A percentile compares a stretch with the other conserved stretches of the same genome.
These are phyloP conservation scores for Silene uniflora DNA, from an alignment of 148 eudicot species.

Conservation along the genomic window DNA sequence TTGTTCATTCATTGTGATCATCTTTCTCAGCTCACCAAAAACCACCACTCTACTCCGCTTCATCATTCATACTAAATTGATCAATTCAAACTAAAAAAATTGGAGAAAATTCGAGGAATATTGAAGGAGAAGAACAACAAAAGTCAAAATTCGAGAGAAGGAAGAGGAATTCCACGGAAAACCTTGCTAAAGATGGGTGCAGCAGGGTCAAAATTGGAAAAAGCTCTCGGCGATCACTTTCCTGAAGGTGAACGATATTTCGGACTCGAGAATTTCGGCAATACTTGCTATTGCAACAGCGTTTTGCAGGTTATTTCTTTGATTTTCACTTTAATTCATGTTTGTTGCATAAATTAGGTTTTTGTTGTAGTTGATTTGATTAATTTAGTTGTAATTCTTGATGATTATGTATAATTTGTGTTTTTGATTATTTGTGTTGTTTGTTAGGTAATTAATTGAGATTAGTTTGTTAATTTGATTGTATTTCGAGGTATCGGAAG, in stretches of 20 bases:
- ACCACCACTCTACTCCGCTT: too few species aligned
- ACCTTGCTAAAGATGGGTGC: slow-evolving; percentile 52
- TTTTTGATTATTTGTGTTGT: background rate
- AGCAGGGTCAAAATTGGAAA: slow-evolving; percentile 81
- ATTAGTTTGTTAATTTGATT: background rate
- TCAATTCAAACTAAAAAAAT: background rate
- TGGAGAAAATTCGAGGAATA: slow-evolving; percentile 23
- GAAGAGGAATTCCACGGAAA: background rate
- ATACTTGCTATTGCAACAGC: slow-evolving; percentile 85
- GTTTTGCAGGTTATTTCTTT: slow-evolving; percentile 54
- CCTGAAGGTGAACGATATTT: slow-evolving; percentile 89
- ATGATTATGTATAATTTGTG: background rate
- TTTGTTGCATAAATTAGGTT: slow-evolving; percentile 16
- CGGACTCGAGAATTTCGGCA: slow-evolving; percentile 87
- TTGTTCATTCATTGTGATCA: background rate
- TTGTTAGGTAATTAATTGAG: background rate
- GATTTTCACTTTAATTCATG: background rate
- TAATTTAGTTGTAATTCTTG: background rate
- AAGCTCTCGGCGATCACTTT: slow-evolving; percentile 82
- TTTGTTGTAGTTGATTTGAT: background rate
- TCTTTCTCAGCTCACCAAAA: too few species aligned
- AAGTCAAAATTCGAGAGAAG: slow-evolving; percentile 20
- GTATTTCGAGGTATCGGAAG: background rate
- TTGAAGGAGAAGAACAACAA: slow-evolving; percentile 11
- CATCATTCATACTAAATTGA: background rate